Evolutionary conservation across 805 yeast species (phyloP).

Genomic region (Cyberlindnera lachancei): DNA sequence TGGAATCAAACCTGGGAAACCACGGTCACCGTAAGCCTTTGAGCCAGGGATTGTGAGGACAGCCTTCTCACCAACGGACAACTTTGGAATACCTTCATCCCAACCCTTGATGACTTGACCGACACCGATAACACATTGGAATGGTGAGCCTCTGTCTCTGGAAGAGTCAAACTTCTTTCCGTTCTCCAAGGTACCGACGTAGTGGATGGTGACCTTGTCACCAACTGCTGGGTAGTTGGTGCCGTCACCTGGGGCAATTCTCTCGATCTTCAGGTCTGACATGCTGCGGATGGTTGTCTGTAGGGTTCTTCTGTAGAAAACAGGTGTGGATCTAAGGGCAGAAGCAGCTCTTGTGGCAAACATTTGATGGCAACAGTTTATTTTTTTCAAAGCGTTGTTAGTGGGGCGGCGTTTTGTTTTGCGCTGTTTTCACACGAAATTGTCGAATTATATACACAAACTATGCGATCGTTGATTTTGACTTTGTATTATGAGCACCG

Average conservation of each 20-base stretch:
- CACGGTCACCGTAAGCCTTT: conserved; percentile 90
- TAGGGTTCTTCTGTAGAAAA: conserved; percentile 14
- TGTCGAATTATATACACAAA: too few species aligned
- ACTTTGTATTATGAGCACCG: too few species aligned
- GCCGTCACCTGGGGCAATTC: conserved; percentile 56
- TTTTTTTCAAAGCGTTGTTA: too few species aligned
- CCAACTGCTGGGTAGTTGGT: conserved; percentile 80
- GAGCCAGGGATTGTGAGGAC: conserved; percentile 86
- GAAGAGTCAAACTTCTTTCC: conserved; percentile 97
- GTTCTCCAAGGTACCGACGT: conserved; percentile 90
- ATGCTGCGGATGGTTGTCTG: conserved; percentile 13
- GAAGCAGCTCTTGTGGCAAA: conserved; percentile 10
- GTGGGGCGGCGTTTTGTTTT: too few species aligned
- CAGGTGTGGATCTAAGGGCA: conserved; percentile 5
- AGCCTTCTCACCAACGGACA: conserved; percentile 91
- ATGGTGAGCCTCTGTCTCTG: conserved; percentile 90
- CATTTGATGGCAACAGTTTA: too few species aligned
- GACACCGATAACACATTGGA: conserved; percentile 89
- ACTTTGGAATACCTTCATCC: conserved; percentile 91
- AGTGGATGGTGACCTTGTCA: conserved; percentile 88
- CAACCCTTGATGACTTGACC: conserved; percentile 96
- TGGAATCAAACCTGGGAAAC: conserved; percentile 95
- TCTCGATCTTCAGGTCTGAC: conserved; percentile 25
- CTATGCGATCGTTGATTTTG: too few species aligned
- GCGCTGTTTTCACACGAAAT: too few species aligned